Evolutionary conservation across 2,329 filamentous ascomycete genomes (phyloP).

Genomic region (Blastomyces percursus): DNA sequence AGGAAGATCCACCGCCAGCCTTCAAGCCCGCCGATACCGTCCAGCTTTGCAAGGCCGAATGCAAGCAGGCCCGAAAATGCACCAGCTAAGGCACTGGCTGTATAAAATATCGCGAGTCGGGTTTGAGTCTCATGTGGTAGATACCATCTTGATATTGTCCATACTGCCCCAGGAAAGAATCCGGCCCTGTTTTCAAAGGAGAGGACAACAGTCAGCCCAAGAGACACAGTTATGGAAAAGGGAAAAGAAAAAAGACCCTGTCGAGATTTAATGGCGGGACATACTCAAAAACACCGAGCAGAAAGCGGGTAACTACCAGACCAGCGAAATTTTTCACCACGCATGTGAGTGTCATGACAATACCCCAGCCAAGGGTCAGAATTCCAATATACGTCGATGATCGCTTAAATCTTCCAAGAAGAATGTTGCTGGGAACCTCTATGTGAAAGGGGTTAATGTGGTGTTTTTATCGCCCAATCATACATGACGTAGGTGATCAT

Average conservation of each 20-base stretch:
- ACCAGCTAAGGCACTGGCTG: conserved; percentile 65
- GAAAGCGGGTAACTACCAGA: conserved; percentile 27
- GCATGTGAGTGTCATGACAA: conserved; percentile 31
- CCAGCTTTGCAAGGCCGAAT: conserved; percentile 81
- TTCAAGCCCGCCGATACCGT: conserved; percentile 41
- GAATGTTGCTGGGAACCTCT: conserved; percentile 19
- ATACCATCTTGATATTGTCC: conserved; percentile 79
- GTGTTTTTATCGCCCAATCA: not conserved
- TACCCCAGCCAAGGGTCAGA: conserved; percentile 24
- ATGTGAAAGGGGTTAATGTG: conserved; percentile 22
- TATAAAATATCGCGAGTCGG: conserved; percentile 75
- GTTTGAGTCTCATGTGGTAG: conserved; percentile 66
- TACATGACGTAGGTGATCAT: conserved; percentile 54
- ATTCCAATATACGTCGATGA: conserved; percentile 35
- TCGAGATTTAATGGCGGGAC: conserved; percentile 3
- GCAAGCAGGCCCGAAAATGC: conserved; percentile 82
- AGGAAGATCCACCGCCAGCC: conserved; percentile 25
- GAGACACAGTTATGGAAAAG: not conserved
- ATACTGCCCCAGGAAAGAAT: conserved; percentile 62
- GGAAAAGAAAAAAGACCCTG: not conserved
- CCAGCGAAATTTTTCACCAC: conserved; percentile 30
- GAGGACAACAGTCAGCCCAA: not conserved
- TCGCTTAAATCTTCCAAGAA: conserved; percentile 23
- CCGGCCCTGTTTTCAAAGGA: conserved; percentile 18
- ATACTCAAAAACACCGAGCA: conserved; percentile 31